phyloP scores from a whole-genome alignment of 148 eudicot species.

The Chenopodium formosanum region DNA sequence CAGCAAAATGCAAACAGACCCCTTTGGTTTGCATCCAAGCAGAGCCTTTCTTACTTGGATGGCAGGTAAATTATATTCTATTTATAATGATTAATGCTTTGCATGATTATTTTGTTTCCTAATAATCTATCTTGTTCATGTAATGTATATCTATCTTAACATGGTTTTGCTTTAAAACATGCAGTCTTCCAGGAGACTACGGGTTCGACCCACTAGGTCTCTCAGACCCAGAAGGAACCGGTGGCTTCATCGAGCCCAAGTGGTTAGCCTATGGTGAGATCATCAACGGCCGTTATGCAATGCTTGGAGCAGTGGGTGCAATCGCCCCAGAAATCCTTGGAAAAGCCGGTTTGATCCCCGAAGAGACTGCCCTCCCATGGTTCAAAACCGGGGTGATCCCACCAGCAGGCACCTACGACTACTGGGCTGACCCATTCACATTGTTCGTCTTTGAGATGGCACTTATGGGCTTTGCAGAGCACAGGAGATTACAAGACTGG shows the following conservation, averaged over 20 bases:
- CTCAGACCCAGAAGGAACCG: slow-evolving; percentile 98
- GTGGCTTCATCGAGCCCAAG: slow-evolving; percentile 97
- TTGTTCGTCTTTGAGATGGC: slow-evolving; percentile 89
- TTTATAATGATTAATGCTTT: not conserved
- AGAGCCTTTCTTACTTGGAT: slow-evolving; percentile 93
- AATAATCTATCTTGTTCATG: not conserved
- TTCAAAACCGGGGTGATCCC: slow-evolving; percentile 96
- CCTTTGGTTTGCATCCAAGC: slow-evolving; percentile 97
- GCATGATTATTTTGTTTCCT: not conserved
- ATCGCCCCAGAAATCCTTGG: slow-evolving; percentile 92
- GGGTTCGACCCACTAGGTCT: slow-evolving; percentile 98
- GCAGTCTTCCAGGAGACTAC: slow-evolving; percentile 93
- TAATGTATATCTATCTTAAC: not conserved
- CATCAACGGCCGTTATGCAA: slow-evolving; percentile 89
- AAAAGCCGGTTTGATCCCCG: slow-evolving; percentile 79
- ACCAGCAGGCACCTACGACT: slow-evolving; percentile 89
- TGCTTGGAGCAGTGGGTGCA: slow-evolving; percentile 88
- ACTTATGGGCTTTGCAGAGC: slow-evolving; percentile 96
- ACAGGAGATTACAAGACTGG: slow-evolving; percentile 93
- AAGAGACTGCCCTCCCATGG: slow-evolving; percentile 95
- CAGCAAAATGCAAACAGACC: slow-evolving; percentile 94
- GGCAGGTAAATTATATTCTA: slow-evolving; percentile 49
- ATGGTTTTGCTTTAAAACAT: not conserved
- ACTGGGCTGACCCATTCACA: slow-evolving; percentile 93
- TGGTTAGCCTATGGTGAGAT: slow-evolving; percentile 98